Evolutionary conservation across 2,329 filamentous ascomycete genomes (phyloP).

Genomic region (Aphanocladium album): DNA sequence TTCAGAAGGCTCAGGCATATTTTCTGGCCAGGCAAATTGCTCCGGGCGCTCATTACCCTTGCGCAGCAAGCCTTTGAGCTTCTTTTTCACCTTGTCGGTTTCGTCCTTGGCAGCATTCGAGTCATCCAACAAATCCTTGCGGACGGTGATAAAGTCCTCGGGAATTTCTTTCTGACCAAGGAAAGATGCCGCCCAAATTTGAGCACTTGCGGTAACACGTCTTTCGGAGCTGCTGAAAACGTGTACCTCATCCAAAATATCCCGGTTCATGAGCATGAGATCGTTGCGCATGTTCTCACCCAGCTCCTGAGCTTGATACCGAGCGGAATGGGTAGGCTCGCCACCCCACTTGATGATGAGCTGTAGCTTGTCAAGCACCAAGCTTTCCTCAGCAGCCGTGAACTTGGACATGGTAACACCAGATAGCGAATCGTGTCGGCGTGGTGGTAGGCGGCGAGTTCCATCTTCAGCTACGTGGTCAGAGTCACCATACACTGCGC

Average conservation of each 20-base stretch:
- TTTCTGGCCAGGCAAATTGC: conserved; percentile 96
- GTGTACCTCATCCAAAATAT: conserved; percentile 85
- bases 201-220: conserved; percentile 89
- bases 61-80: conserved; percentile 85
- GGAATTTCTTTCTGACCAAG: conserved; percentile 80
- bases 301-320: conserved; percentile 92
- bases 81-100: conserved; percentile 99
- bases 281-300: conserved; percentile 96
- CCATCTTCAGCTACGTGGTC: conserved; percentile 14
- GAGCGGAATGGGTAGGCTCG: conserved; percentile 92
- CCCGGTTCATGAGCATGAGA: conserved; percentile 83
- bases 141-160: conserved; percentile 79
- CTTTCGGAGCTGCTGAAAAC: conserved; percentile 96
- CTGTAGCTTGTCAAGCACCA: conserved; percentile 92
- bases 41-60: conserved; percentile 91
- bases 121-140: conserved; percentile 93
- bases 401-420: conserved; percentile 91
- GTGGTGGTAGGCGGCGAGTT: conserved; percentile 35
- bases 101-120: conserved; percentile 98
- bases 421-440: conserved; percentile 77
- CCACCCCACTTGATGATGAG: conserved; percentile 99
- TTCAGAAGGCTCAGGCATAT: conserved; percentile 89
- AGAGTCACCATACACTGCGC: conserved; percentile 19
- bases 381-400: conserved; percentile 85
- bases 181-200: conserved; percentile 92